Evolutionary conservation across 139 green algal genomes (phyloP).

Genomic region (Haematococcus lacustris): DNA sequence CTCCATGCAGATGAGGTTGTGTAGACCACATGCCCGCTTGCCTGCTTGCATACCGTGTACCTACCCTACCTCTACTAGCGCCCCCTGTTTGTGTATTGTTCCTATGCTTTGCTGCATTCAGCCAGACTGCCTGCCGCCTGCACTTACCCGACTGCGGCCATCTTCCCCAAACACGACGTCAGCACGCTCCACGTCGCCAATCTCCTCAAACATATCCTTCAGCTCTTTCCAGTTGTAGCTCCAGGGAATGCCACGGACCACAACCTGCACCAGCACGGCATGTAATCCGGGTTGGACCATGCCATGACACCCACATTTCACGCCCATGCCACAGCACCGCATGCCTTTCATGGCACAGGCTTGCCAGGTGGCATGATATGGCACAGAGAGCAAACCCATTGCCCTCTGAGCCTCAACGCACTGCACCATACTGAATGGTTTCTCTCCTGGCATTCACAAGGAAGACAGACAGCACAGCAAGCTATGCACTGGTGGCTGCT

Average conservation of each 20-base stretch:
- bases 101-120: neutral
- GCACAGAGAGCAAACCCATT: neutral
- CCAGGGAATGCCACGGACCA: conserved; percentile 88
- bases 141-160: conserved; percentile 64
- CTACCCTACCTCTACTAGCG: neutral
- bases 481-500: too few relatives aligned
- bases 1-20: neutral
- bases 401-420: conserved; percentile 3
- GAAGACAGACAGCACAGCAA: too few relatives aligned
- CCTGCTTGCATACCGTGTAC: neutral
- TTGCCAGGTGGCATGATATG: too few relatives aligned
- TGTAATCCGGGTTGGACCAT: neutral
- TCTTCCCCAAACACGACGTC: conserved; percentile 70
- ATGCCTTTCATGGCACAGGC: too few relatives aligned
- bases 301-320: neutral
- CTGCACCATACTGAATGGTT: neutral
- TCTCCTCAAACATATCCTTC: conserved; percentile 62
- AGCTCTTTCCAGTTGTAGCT: conserved; percentile 74
- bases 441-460: too few relatives aligned
- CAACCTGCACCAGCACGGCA: conserved; percentile 49
- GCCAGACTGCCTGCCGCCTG: neutral
- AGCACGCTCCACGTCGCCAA: conserved; percentile 54
- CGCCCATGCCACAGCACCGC: neutral
- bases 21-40: neutral
- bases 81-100: neutral